Conservation (phyloP, 1,284 basidiomycete species). For the Boletus smithii region DNA sequence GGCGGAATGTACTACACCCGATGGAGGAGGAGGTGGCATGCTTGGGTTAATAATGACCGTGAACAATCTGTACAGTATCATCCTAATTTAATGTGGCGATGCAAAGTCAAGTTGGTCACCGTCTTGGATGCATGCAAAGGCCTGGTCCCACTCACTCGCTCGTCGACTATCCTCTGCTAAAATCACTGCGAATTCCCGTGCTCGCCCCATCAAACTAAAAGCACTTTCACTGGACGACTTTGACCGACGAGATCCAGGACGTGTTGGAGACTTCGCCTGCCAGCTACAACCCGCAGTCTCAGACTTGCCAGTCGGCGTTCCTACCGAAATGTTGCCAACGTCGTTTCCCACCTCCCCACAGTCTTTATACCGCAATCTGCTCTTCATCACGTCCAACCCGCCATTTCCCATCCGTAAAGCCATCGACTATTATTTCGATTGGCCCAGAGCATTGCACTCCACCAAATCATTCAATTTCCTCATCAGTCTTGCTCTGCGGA, state of each 20-base stretch:
- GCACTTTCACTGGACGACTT: too few species aligned
- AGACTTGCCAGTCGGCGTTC: too few species aligned
- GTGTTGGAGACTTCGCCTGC: too few species aligned
- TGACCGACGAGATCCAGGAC: too few species aligned
- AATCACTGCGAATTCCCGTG: too few species aligned
- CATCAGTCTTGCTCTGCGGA: conserved; percentile 45
- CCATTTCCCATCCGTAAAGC: conserved; percentile 36
- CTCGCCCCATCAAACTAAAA: too few species aligned
- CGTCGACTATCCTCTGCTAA: neutral
- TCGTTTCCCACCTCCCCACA: conserved; percentile 28
- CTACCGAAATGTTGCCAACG: too few species aligned
- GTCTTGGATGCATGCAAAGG: too few species aligned
- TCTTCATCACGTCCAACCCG: conserved; percentile 35
- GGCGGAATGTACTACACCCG: conserved; percentile 47
- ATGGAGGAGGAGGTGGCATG: conserved; percentile 52
- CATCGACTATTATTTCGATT: conserved; percentile 50
- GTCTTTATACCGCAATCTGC: conserved; percentile 46
- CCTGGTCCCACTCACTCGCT: neutral
- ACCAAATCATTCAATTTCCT: conserved; percentile 54
- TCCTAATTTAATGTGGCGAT: conserved; percentile 9
- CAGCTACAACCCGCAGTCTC: too few species aligned
- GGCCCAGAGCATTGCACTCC: conserved; percentile 40
- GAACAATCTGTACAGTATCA: neutral
- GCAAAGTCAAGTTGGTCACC: conserved; percentile 1
- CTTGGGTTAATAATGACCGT: neutral